Percentiles rank a stretch among this genome's conserved stretches.
These are phyloP conservation scores for Zygoascus bituminiphila DNA, from an alignment of 805 yeast species.

Conservation along the genomic window DNA sequence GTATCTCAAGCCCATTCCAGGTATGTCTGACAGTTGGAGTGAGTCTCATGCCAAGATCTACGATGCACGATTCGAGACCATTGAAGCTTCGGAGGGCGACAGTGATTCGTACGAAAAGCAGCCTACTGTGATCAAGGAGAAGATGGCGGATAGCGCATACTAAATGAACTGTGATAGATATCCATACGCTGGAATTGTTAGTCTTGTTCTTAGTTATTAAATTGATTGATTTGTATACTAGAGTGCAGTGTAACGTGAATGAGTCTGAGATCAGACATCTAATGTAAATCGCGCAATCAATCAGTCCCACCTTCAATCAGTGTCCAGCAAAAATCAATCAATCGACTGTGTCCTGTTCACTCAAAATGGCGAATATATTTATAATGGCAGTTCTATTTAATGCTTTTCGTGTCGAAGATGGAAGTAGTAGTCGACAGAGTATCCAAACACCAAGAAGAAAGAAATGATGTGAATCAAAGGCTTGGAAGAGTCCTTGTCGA, in stretches of 20 bases:
- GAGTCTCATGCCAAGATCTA: conserved; percentile 11
- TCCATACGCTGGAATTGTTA: too few species aligned
- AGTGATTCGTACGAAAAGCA: neutral
- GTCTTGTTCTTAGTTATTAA: too few species aligned
- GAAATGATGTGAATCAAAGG: conserved; percentile 57
- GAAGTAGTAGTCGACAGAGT: conserved; percentile 88
- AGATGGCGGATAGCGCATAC: neutral
- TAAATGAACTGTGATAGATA: neutral
- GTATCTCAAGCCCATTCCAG: conserved; percentile 14
- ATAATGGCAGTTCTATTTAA: neutral
- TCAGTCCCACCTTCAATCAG: too few species aligned
- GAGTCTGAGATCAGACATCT: too few species aligned
- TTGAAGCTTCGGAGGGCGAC: conserved; percentile 2
- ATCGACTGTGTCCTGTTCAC: too few species aligned
- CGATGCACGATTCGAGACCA: conserved; percentile 6
- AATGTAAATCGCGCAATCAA: too few species aligned
- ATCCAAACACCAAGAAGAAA: conserved; percentile 66
- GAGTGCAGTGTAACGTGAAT: too few species aligned
- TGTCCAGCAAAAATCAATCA: neutral
- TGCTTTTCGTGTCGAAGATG: conserved; percentile 40
- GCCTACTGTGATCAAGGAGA: neutral
- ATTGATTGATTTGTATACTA: too few species aligned
- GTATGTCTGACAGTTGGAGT: conserved; percentile 10
- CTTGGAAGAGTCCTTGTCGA: conserved; percentile 26
- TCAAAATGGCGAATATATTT: too few species aligned